Conservation (phyloP, 2,329 filamentous ascomycete species). For the Paecilomyces dactylethromorphus region DNA sequence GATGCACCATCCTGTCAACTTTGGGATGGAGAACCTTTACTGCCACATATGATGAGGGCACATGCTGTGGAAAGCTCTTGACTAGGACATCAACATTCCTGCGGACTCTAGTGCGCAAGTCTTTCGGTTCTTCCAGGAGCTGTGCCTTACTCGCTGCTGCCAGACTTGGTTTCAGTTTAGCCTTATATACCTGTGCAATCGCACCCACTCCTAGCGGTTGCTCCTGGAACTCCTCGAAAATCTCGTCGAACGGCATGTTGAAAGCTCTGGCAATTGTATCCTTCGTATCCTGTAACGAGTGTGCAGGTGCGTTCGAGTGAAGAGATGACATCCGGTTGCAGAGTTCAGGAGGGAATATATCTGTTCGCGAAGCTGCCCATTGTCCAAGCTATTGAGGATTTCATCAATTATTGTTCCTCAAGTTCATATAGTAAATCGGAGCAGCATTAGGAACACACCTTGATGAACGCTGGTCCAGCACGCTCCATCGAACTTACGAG, state of each 20-base stretch:
- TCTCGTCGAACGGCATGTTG: constrained; percentile 73
- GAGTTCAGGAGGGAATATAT: constrained; percentile 92
- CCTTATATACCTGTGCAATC: constrained; percentile 96
- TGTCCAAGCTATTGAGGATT: constrained; percentile 64
- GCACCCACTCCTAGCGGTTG: constrained; percentile 86
- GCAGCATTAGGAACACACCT: constrained; percentile 49
- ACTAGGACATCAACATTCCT: constrained; percentile 80
- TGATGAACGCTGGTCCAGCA: constrained; percentile 94
- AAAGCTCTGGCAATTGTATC: constrained; percentile 76
- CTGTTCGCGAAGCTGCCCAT: constrained; percentile 93
- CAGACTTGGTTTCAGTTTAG: constrained; percentile 76
- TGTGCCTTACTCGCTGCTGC: constrained; percentile 57
- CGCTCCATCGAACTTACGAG: constrained; percentile 84
- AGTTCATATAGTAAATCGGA: not conserved
- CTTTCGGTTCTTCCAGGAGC: constrained; percentile 45
- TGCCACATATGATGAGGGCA: constrained; percentile 88
- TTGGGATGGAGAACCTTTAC: constrained; percentile 92
- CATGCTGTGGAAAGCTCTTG: constrained; percentile 76
- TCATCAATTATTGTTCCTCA: not conserved
- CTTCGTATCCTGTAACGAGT: constrained; percentile 75
- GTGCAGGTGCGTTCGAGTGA: constrained; percentile 89
- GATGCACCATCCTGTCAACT: constrained; percentile 81
- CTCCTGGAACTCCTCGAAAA: constrained; percentile 94
- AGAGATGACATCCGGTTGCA: constrained; percentile 90
- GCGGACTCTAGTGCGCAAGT: constrained; percentile 62